A percentile compares a stretch with the other conserved stretches of the same genome.
Conservation (phyloP, 202 grass and related monocot genomes). For the Zizania palustris region DNA sequence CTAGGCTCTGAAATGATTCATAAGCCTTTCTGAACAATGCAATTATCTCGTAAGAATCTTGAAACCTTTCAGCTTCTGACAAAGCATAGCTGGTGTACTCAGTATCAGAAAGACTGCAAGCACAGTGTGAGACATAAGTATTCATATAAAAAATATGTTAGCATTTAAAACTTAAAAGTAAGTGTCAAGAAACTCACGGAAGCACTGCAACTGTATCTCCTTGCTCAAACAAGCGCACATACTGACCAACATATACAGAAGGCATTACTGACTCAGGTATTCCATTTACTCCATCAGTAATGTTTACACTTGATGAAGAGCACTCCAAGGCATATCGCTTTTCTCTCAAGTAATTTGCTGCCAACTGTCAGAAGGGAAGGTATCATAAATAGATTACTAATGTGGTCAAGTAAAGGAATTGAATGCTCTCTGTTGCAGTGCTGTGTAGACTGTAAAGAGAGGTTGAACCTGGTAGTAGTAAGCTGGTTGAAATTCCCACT, state of each 20-base stretch:
- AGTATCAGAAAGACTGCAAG: constrained; percentile 90
- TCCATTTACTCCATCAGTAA: constrained; percentile 51
- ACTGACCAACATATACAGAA: constrained; percentile 88
- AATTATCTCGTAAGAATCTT: constrained; percentile 98
- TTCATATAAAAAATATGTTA: constrained; percentile 28
- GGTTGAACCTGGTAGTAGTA: constrained; percentile 91
- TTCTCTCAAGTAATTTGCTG: constrained; percentile 92
- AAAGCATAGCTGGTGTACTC: constrained; percentile 87
- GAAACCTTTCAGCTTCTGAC: constrained; percentile 93
- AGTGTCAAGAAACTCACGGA: constrained; percentile 63
- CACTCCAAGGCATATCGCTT: constrained; percentile 82
- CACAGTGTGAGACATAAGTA: constrained; percentile 53
- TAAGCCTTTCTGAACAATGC: constrained; percentile 96
- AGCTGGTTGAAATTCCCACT: constrained; percentile 97
- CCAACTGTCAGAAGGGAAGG: constrained; percentile 67
- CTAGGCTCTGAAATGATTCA: constrained; percentile 82
- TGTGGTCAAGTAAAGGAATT: constrained; percentile 43
- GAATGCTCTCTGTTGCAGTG: constrained; percentile 10
- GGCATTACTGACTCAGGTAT: constrained; percentile 87
- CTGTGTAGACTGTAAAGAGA: constrained; percentile 27
- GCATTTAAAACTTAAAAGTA: constrained; percentile 13
- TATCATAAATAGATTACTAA: constrained; percentile 51
- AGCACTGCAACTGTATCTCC: constrained; percentile 79
- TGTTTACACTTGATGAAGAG: constrained; percentile 50
- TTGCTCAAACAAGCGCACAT: constrained; percentile 87